phyloP scores from a whole-genome alignment of 163 green algal species.

The Scenedesmus sp. region DNA sequence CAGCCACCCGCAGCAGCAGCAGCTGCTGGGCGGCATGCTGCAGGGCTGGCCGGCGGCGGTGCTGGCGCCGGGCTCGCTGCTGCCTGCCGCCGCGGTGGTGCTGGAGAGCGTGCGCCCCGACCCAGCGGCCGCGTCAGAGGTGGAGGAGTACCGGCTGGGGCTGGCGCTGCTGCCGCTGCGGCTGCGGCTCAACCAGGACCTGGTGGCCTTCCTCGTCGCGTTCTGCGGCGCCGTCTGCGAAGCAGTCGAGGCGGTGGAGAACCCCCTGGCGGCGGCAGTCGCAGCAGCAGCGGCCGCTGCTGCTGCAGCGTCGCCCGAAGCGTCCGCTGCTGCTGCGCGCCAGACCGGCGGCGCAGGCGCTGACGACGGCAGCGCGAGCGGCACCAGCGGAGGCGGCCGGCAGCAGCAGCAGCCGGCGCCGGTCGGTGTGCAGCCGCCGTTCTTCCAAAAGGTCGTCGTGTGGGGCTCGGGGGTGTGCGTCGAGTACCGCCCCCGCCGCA shows the following conservation, averaged over 20 bases:
- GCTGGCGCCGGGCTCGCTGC: conserved; percentile 27
- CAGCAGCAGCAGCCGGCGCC: conserved; percentile 10
- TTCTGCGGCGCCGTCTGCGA: conserved; percentile 40
- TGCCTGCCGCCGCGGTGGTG: conserved; percentile 62
- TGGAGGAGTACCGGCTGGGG: conserved; percentile 66
- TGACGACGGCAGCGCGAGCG: neutral
- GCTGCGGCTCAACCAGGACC: conserved; percentile 71
- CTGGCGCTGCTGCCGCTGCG: conserved; percentile 69
- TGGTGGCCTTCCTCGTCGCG: conserved; percentile 66
- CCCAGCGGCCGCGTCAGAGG: conserved; percentile 34
- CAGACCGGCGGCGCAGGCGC: neutral
- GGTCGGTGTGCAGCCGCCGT: conserved; percentile 35
- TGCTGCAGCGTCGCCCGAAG: too few species aligned
- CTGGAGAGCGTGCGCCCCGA: conserved; percentile 68
- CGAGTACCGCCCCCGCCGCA: conserved; percentile 67
- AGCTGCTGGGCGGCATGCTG: conserved; percentile 28
- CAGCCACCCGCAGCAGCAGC: conserved; percentile 21
- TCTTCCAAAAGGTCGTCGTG: conserved; percentile 76
- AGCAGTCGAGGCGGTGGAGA: conserved; percentile 52
- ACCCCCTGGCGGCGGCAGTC: conserved; percentile 38
- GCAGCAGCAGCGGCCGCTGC: conserved; percentile 21
- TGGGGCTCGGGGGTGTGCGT: conserved; percentile 65
- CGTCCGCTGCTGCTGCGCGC: neutral
- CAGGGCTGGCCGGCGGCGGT: conserved; percentile 39
- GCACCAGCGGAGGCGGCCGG: neutral